Base-by-base conservation (phyloP, 768 basidiomycete genomes). In the Tylopilus intermedius region DNA sequence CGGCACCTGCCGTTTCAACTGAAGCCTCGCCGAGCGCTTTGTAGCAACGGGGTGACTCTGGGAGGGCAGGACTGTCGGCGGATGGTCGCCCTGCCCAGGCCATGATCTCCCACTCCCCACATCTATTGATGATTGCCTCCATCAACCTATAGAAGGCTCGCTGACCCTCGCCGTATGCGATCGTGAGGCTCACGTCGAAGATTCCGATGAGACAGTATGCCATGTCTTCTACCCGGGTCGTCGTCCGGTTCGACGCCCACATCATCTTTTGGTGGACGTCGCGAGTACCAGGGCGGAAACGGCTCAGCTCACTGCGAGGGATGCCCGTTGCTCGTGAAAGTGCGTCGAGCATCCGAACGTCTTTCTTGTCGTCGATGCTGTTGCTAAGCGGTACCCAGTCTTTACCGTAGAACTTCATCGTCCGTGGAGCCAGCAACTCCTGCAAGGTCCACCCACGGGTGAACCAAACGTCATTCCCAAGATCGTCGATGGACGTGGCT, bases 111-210 rank as follows among this genome's bases (percentile, higher is more conserved):
- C 68, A 70, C 27, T 70, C 68, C 11, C 56, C 65, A 9, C 60
- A 60, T 33, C 64, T 56, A 37, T 58, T 55, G 39, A 67, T 51
- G 47, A 67, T 66, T 2, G 64, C 58, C 32, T 68, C 67, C 60
- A 68, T 60, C 48, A 70, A 43, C 46, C 69, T 58, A 32, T 62
- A 54, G 38, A 65, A 70, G 1, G 69, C 67, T 4, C 67, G 67
- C 41, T 60, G 55, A 1, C 71, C 69, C 44, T 71, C 70, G 22
- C 69, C 70, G 29, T 70, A 70, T n/a, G 65, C 65, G 24, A 72
- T 61, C 30, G 67, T 60, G 47, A 70, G 46, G 55, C 63, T 67
- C 37, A 70, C 65, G 22, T 72, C 65, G 10, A 71, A 69, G 30
- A 72, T 42, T 8, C 69, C 69, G 45, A 70, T 66, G 32, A 71